Evolutionary conservation across 371 early-diverging fungal species (phyloP).

Genomic region (Rhizopus microsporus): DNA sequence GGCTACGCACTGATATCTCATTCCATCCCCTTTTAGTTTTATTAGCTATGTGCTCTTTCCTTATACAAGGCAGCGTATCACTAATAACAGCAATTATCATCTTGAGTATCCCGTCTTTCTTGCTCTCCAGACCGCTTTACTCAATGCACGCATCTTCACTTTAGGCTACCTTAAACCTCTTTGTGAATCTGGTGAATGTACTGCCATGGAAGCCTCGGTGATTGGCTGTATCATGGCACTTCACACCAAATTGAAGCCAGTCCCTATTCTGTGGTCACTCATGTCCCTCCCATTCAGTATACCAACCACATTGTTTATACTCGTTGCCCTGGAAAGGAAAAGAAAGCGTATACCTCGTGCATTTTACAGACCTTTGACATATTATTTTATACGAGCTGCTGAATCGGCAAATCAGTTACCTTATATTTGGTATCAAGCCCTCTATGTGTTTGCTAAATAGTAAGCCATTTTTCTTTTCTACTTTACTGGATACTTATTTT

Average conservation of each 20-base stretch:
- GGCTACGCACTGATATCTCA: constrained; percentile 1
- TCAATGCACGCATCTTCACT: constrained; percentile 80
- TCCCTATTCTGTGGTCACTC: constrained; percentile 86
- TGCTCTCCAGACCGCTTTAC: constrained; percentile 88
- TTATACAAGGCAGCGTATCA: neutral
- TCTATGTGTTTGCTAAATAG: constrained; percentile 89
- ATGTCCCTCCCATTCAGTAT: constrained; percentile 91
- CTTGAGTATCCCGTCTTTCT: constrained; percentile 92
- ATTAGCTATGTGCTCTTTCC: neutral
- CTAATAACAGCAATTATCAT: constrained; percentile 55
- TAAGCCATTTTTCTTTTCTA: neutral
- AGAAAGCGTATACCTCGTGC: constrained; percentile 92
- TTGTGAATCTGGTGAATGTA: constrained; percentile 88
- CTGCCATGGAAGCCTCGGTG: constrained; percentile 91
- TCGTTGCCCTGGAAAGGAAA: constrained; percentile 93
- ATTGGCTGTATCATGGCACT: constrained; percentile 81
- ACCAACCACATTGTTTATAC: constrained; percentile 87
- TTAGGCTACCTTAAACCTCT: constrained; percentile 94
- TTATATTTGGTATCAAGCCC: constrained; percentile 94
- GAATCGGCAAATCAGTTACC: constrained; percentile 77
- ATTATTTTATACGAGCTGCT: constrained; percentile 80
- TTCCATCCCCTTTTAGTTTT: neutral
- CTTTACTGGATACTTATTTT: neutral
- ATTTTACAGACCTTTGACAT: constrained; percentile 90
- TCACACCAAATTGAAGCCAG: constrained; percentile 84